Base-by-base conservation (phyloP, 495 filamentous ascomycete genomes). In the Penicillium roqueforti region DNA sequence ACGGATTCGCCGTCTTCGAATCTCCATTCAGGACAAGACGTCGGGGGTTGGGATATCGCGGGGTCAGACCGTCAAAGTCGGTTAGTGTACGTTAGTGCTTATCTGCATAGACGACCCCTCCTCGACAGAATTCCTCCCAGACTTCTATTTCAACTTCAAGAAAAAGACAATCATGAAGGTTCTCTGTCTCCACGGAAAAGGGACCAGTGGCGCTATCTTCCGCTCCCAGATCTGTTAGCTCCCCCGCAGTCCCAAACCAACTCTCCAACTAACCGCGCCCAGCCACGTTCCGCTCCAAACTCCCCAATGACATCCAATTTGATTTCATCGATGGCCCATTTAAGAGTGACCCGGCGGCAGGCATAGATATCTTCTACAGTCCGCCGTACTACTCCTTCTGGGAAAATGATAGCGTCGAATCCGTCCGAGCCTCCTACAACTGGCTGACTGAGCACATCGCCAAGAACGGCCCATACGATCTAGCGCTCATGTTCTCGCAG, bases 131-230 rank as follows among this genome's bases (percentile, higher is more conserved):
- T 38, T 37, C 23, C 45, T 42, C 20, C 16, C 41, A 22, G 23
- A 42, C 38, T 52, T 28, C 36, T 26, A 7, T 14, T 19, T 22
- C 5, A 6, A 4, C n/a, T 22, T 5, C 16, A 13, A 36, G 28
- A 26, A 14, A 18, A 36, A 7, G 26, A 23, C 3, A 19, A 40
- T 34, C 5, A 36, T 85, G 76, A 77, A 71, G 55, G 63, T 87
- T 48, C 78, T 88, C 38, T 83, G 82, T 53, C 80, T 87, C 16
- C 84, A 87, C 61, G 84, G 81, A 8, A 74, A 76, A 54, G 83
- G 82, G 28, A 86, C 83, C 28, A 85, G 80, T 57, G 75, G 66
- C 36, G 52, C 65, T 0, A 82, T 83, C 51, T 83, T 87, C 62
- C 73, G 77, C 52, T 77, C 81, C 3, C 82, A 86, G 55, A 80